Conservation (phyloP, 148 eudicot species). For the Chenopodium quinoa region DNA sequence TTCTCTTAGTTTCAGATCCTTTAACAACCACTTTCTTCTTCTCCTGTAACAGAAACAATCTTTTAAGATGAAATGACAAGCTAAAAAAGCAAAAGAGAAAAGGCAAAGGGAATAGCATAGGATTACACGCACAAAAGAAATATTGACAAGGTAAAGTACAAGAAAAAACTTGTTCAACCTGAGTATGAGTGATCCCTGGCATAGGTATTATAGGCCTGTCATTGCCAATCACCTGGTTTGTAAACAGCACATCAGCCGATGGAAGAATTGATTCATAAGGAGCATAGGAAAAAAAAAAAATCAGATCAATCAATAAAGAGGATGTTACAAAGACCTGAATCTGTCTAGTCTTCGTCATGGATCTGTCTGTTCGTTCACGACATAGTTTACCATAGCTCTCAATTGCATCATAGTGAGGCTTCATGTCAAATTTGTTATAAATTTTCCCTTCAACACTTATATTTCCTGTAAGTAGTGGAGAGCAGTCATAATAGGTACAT, state of each 20-base stretch:
- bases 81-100: neutral
- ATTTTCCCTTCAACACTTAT: slow-evolving; percentile 77
- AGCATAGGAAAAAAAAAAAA: neutral
- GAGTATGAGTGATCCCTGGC: slow-evolving; percentile 56
- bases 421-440: slow-evolving; percentile 78
- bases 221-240: slow-evolving; percentile 62
- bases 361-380: slow-evolving; percentile 75
- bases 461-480: slow-evolving; percentile 43
- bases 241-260: slow-evolving; percentile 13
- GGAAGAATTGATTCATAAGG: neutral
- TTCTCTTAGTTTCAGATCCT: slow-evolving; percentile 68
- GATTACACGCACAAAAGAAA: neutral
- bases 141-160: neutral
- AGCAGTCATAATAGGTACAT: slow-evolving; percentile 1
- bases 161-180: slow-evolving; percentile 26
- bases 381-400: slow-evolving; percentile 82
- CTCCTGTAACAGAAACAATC: slow-evolving; percentile 42
- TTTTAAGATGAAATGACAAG: neutral
- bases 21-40: slow-evolving; percentile 60
- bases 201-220: slow-evolving; percentile 68
- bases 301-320: neutral
- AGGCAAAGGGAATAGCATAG: neutral
- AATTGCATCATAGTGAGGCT: slow-evolving; percentile 69
- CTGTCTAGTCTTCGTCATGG: slow-evolving; percentile 65
- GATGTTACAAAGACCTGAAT: slow-evolving; percentile 51